These are phyloP conservation scores for Cryptosporidium sp. DNA, from an alignment of 169 alveolate genomes.

Conservation along the genomic window DNA sequence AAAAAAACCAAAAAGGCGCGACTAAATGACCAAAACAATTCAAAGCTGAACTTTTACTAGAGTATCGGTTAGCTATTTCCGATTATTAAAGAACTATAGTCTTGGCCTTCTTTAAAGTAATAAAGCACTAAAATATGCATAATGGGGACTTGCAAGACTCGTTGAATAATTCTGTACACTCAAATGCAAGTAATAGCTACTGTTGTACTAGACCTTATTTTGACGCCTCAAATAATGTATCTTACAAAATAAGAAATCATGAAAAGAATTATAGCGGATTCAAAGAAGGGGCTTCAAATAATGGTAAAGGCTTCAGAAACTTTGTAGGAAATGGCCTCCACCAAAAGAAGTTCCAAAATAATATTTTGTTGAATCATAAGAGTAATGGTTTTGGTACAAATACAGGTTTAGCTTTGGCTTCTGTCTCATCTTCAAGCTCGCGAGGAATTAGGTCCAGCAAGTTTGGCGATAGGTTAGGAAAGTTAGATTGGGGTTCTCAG, in stretches of 20 bases:
- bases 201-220: background rate
- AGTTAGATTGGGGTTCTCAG: slow-evolving; percentile 88
- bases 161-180: slow-evolving; percentile 4
- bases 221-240: slow-evolving; percentile 1
- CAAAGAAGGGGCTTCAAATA: slow-evolving; percentile 15
- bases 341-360: slow-evolving; percentile 25
- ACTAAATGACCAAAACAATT: background rate
- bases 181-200: background rate
- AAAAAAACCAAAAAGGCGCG: background rate
- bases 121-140: slow-evolving; percentile 23
- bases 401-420: slow-evolving; percentile 26
- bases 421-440: slow-evolving; percentile 20
- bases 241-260: slow-evolving; percentile 15
- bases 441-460: slow-evolving; percentile 66
- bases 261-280: background rate
- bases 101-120: slow-evolving; percentile 8
- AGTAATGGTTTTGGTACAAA: slow-evolving; percentile 10
- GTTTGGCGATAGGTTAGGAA: slow-evolving; percentile 84
- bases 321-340: slow-evolving; percentile 5
- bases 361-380: background rate
- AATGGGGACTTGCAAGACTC: slow-evolving; percentile 41
- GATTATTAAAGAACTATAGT: slow-evolving; percentile 5
- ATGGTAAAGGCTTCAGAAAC: slow-evolving; percentile 12
- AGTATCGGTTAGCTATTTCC: slow-evolving; percentile 1
- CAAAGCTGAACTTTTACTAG: slow-evolving; percentile 1